These are phyloP conservation scores for Chalciporus sphaerocephalus DNA, from an alignment of 768 basidiomycete species.

Conservation along the genomic window DNA sequence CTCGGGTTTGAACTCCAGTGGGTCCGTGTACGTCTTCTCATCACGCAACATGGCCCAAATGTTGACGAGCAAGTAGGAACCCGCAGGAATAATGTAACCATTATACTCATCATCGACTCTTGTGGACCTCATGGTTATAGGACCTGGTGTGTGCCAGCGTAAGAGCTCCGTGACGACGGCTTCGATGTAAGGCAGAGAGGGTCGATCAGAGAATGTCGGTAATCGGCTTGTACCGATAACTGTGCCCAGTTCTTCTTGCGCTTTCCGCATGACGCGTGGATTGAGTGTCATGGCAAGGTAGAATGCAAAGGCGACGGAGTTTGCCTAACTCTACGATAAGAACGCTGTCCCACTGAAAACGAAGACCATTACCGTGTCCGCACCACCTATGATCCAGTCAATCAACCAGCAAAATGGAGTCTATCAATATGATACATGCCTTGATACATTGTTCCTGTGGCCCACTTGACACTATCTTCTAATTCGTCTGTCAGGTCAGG, in stretches of 20 bases:
- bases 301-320: conserved; percentile 11
- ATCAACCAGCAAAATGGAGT: not conserved
- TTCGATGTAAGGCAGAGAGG: conserved; percentile 26
- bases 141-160: conserved; percentile 18
- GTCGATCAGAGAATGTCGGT: conserved; percentile 24
- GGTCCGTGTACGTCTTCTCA: conserved; percentile 13
- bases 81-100: conserved; percentile 20
- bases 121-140: conserved; percentile 13
- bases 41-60: conserved; percentile 22
- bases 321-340: conserved; percentile 12
- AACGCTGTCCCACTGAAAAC: not conserved
- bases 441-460: conserved; percentile 9
- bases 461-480: conserved; percentile 18
- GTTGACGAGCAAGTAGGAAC: conserved; percentile 15
- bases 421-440: not conserved
- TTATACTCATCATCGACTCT: conserved; percentile 15
- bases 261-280: conserved; percentile 25
- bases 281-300: conserved; percentile 29
- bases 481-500: conserved; percentile 9
- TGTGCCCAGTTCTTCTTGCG: conserved; percentile 23
- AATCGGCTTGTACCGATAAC: conserved; percentile 22
- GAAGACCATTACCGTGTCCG: conserved; percentile 30
- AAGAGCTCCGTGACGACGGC: conserved; percentile 23
- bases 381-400: conserved; percentile 14
- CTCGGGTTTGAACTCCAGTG: conserved; percentile 21